phyloP scores from a whole-genome alignment of 2,329 filamentous ascomycete genomes.

The Aspergillus hortae region DNA sequence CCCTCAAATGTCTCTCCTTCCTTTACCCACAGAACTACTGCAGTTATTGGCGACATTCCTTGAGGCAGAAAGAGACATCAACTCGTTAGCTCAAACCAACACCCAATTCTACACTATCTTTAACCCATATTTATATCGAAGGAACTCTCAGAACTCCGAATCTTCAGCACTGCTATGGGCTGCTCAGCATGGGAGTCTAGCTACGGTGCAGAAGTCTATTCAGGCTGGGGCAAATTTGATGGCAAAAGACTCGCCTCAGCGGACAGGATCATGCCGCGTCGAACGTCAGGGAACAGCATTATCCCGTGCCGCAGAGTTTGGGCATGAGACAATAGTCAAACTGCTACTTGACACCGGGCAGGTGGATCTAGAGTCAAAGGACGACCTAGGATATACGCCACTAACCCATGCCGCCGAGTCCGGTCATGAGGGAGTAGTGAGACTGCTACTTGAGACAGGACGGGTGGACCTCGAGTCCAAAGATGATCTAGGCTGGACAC shows the following conservation, averaged over 20 bases:
- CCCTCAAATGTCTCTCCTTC: slow-evolving; percentile 1
- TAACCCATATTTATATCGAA: slow-evolving; percentile 1
- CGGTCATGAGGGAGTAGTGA: not conserved
- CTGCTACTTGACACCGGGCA: not conserved
- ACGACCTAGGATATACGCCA: not conserved
- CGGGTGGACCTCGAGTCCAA: not conserved
- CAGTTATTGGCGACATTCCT: not conserved
- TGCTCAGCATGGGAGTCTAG: not conserved
- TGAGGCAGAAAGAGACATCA: not conserved
- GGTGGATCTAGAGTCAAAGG: not conserved
- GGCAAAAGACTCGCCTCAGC: not conserved
- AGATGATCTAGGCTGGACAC: not conserved
- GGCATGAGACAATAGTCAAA: slow-evolving; percentile 6
- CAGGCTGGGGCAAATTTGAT: not conserved
- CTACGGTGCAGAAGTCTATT: not conserved
- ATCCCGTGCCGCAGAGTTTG: not conserved
- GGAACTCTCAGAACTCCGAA: not conserved
- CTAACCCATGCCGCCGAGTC: not conserved
- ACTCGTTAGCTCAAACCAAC: slow-evolving; percentile 1
- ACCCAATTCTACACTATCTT: not conserved
- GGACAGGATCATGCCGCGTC: not conserved
- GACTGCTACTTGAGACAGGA: not conserved
- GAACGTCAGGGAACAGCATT: too few relatives aligned
- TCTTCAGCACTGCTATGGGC: slow-evolving; percentile 2
- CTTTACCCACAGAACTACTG: not conserved